Conservation (phyloP, 495 filamentous ascomycete genomes). For the Hypoxylon rickii region DNA sequence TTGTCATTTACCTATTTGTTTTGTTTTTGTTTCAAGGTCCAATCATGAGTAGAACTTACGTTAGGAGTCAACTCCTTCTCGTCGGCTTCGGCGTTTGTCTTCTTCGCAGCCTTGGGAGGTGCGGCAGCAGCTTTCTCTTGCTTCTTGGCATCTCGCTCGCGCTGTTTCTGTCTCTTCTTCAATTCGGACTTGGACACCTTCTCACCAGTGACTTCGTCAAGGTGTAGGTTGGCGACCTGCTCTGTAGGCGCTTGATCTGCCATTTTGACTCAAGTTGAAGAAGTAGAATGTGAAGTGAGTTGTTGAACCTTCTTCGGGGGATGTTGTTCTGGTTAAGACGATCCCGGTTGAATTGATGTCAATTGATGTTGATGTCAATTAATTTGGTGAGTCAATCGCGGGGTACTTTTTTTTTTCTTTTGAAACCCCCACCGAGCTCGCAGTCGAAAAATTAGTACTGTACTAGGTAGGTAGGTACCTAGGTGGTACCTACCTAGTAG, state of each 20-base stretch:
- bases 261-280: constrained; percentile 3
- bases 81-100: constrained; percentile 73
- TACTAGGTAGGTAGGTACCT: background rate
- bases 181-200: constrained; percentile 84
- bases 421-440: constrained; percentile 1
- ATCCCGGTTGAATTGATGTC: too few relatives aligned
- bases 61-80: constrained; percentile 89
- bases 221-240: constrained; percentile 72
- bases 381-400: constrained; percentile 23
- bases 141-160: constrained; percentile 85
- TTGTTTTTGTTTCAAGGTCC: background rate
- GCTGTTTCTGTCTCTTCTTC: constrained; percentile 94
- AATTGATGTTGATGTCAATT: background rate
- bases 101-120: constrained; percentile 66
- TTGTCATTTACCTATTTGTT: constrained; percentile 5
- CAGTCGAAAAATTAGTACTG: constrained; percentile 13
- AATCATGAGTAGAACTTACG: constrained; percentile 54
- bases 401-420: constrained; percentile 24
- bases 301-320: too few relatives aligned
- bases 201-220: constrained; percentile 86
- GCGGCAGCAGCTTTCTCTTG: constrained; percentile 80
- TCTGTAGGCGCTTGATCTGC: constrained; percentile 41
- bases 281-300: too few relatives aligned
- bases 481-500: too few relatives aligned
- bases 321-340: too few relatives aligned